phyloP scores from a whole-genome alignment of 495 filamentous ascomycete genomes.

The Neurospora sp. region DNA sequence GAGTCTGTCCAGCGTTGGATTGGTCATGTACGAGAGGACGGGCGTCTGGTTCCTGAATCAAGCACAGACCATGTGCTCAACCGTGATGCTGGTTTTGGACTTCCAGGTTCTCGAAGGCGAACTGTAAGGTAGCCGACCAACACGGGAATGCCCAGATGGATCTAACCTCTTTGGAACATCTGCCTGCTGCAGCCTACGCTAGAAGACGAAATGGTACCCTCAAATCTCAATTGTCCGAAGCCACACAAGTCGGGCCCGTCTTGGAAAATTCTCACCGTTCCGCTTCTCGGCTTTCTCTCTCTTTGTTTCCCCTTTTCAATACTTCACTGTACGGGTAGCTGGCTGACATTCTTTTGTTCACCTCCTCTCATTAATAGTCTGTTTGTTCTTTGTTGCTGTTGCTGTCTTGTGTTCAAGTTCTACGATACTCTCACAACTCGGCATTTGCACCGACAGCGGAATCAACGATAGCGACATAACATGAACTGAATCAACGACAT shows the following conservation, averaged over 20 bases:
- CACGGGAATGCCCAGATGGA: not conserved
- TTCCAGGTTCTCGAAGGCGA: not conserved
- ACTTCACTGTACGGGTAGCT: not conserved
- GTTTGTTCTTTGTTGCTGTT: not conserved
- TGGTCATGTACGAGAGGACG: too few relatives aligned
- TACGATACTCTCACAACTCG: not conserved
- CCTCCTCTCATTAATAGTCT: not conserved
- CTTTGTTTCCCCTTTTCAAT: not conserved
- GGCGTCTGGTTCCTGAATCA: not conserved
- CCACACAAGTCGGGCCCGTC: not conserved
- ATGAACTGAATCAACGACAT: not conserved
- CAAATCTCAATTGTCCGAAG: not conserved
- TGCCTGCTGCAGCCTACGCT: not conserved
- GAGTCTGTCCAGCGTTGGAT: not conserved
- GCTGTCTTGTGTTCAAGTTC: not conserved
- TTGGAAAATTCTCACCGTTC: not conserved
- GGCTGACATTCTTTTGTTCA: not conserved
- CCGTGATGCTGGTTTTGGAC: not conserved
- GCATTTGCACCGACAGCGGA: not conserved
- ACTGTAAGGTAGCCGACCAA: not conserved
- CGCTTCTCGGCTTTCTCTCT: not conserved
- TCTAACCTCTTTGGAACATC: not conserved
- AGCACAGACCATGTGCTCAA: not conserved
- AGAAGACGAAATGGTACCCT: not conserved
- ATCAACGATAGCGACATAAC: not conserved